A percentile compares a stretch with the other conserved stretches of the same genome.
Conservation (phyloP, 1,284 basidiomycete species). For the Hemileia vastatrix region DNA sequence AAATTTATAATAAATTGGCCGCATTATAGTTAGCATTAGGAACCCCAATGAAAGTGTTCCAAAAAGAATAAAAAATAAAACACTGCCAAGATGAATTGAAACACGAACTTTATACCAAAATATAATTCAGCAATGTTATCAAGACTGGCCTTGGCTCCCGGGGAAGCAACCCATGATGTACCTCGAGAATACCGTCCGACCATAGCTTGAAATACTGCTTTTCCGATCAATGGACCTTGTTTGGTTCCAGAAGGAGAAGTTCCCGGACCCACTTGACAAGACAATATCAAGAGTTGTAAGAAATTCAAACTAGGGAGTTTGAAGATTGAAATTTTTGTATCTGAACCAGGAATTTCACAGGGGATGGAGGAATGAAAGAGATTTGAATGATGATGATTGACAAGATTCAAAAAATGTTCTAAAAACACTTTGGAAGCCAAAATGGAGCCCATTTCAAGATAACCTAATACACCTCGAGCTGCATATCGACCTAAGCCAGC, state of each 20-base stretch:
- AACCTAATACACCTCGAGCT: conserved; percentile 3
- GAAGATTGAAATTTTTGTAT: conserved; percentile 4
- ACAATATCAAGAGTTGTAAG: conserved; percentile 12
- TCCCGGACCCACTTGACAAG: conserved; percentile 19
- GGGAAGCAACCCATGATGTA: conserved; percentile 1
- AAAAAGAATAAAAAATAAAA: background rate
- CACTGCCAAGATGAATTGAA: background rate
- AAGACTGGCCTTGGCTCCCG: conserved; percentile 6
- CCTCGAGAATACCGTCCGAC: conserved; percentile 14
- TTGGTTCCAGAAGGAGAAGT: conserved; percentile 4
- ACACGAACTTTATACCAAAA: conserved; percentile 11
- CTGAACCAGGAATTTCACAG: conserved; percentile 3
- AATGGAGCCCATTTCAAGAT: conserved; percentile 15
- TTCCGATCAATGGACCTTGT: conserved; percentile 8
- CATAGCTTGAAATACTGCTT: conserved; percentile 17
- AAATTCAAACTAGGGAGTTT: conserved; percentile 12
- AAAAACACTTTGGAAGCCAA: conserved; percentile 2
- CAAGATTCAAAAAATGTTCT: conserved; percentile 10
- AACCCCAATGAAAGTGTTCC: background rate
- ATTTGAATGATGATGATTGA: conserved; percentile 1
- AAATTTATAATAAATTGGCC: background rate
- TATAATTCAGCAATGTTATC: conserved; percentile 11
- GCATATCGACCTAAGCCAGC: conserved; percentile 13
- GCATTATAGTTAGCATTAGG: too few species aligned
- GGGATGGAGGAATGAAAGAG: conserved; percentile 1